These are phyloP conservation scores for Daucus carota DNA, from an alignment of 129 eudicot species.

Conservation along the genomic window DH1_v3.0 NC_030387.2:33751001-33751500, in stretches of 20 bases:
- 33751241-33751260: background rate
- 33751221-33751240: background rate
- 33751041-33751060: background rate
- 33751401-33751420: background rate
- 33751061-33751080: background rate
- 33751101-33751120: too few species aligned
- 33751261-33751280: background rate
- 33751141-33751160: too few species aligned
- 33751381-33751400: too few species aligned
- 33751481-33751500: background rate
- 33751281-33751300: background rate
- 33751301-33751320: background rate
- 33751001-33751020: background rate
- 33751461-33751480: background rate
- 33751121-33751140: too few species aligned
- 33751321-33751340: background rate
- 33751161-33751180: background rate
- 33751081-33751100: too few species aligned
- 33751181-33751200: background rate
- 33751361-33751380: slow-evolving; percentile 4
- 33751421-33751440: background rate
- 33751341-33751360: background rate
- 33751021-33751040: background rate
- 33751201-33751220: background rate
- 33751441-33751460: background rate